A percentile compares a stretch with the other conserved stretches of the same genome.
Evolutionary conservation across 1,284 basidiomycete species (phyloP).

Genomic region (Irpex rosettiformis): DNA sequence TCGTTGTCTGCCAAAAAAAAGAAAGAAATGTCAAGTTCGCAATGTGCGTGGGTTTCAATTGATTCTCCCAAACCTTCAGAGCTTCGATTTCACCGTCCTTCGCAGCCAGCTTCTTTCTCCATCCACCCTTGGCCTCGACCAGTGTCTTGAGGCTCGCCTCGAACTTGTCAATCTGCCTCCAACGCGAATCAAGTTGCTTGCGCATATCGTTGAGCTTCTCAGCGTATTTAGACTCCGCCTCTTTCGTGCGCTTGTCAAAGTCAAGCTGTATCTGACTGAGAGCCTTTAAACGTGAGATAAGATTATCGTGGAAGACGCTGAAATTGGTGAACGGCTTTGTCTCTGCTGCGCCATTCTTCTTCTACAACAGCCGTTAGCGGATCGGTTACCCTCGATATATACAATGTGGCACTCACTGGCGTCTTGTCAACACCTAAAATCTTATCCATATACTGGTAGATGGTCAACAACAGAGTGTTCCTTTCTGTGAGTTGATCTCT

Average conservation of each 20-base stretch:
- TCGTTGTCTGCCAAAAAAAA: slow-evolving; percentile 72
- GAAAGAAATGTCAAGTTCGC: no score
- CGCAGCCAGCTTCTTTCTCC: slow-evolving; percentile 78
- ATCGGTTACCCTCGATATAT: background rate
- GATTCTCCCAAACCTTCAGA: slow-evolving; percentile 72
- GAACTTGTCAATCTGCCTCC: slow-evolving; percentile 93
- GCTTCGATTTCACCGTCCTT: slow-evolving; percentile 92
- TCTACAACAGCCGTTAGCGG: slow-evolving; percentile 36
- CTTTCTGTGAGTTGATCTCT: slow-evolving; percentile 90
- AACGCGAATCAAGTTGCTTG: slow-evolving; percentile 84
- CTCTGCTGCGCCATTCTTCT: slow-evolving; percentile 70
- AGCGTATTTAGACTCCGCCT: slow-evolving; percentile 67
- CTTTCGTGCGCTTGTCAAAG: slow-evolving; percentile 86
- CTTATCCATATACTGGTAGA: slow-evolving; percentile 95
- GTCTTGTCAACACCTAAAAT: slow-evolving; percentile 87
- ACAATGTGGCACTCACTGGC: slow-evolving; percentile 51
- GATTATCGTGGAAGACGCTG: slow-evolving; percentile 89
- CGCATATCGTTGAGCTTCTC: slow-evolving; percentile 80
- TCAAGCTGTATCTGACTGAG: slow-evolving; percentile 81
- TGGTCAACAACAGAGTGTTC: slow-evolving; percentile 86
- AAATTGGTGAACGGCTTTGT: slow-evolving; percentile 94
- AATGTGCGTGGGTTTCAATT: no score
- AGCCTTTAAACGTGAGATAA: slow-evolving; percentile 83
- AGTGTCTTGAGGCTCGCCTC: slow-evolving; percentile 85
- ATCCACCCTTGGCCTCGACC: slow-evolving; percentile 79